Base-by-base conservation (phyloP, 805 yeast genomes). In the Starmerella apicola region DNA sequence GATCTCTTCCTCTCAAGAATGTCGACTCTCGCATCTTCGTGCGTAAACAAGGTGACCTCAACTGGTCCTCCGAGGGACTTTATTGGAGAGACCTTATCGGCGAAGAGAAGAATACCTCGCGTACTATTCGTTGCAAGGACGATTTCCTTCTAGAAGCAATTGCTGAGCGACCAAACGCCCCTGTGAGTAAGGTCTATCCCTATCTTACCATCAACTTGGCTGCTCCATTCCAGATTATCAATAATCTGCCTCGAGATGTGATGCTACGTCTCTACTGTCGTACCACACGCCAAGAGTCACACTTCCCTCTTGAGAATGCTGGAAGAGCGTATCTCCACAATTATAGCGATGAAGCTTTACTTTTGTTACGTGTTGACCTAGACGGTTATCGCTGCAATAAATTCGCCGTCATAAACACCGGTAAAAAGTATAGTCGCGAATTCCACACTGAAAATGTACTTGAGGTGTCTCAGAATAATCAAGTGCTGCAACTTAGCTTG, bases 141-240 rank as follows among this genome's bases (percentile, higher is more conserved):
- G 46, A 41, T 19, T 48, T 39, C 37, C 32, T 24, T 28, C 25
- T 47, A 13, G 37, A 39, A 5, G 45, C 42, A 15, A 32, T 41
- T 15, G 42, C 52, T 1, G 46, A 1, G 59, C 63, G 33, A 46
- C 56, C 62, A 15, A 66, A 70, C n/a, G 93, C 82, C 46, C 85
- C 84, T 0, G 61, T 85, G 20, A 70, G 81, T 0, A 66, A 68
- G 42, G 69, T 81, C 1, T 93, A 83, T 53, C 98, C 98, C 0
- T 91, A 82, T 51, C 70, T 88, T 81, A 70, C 66, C 7, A 61
- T 91, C 19, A 69, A 76, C 3, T 61, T 91, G 5, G 75, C 91
- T 0, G 83, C 97, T 0, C 97, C 98, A 0, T 60, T 91, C 34
- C 82, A 81, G 50, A 66, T 91, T 42, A 85, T 81, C 49, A 91